A percentile compares a stretch with the other conserved stretches of the same genome.
phyloP scores from a whole-genome alignment of 2,329 filamentous ascomycete genomes.

The Aspergillus sp. region DNA sequence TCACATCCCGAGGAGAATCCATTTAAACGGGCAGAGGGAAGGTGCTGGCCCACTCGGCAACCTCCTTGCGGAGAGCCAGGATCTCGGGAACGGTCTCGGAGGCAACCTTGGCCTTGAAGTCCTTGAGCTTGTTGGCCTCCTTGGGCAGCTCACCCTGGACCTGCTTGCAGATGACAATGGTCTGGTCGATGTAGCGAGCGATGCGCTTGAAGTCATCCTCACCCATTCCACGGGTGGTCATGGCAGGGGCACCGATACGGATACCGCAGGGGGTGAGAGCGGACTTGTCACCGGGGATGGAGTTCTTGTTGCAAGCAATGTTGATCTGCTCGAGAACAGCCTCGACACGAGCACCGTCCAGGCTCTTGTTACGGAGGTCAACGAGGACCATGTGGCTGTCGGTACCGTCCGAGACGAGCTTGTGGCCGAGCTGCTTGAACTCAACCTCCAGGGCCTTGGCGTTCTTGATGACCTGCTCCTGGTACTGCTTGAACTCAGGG shows the following conservation, averaged over 20 bases:
- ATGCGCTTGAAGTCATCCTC: conserved; percentile 90
- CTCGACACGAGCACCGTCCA: conserved; percentile 92
- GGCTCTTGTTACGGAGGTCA: conserved; percentile 82
- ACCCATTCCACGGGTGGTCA: conserved; percentile 94
- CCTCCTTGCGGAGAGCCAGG: conserved; percentile 82
- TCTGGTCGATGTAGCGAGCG: conserved; percentile 81
- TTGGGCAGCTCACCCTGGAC: conserved; percentile 83
- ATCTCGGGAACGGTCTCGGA: conserved; percentile 77
- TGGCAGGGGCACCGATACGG: conserved; percentile 93
- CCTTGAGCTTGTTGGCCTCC: conserved; percentile 98
- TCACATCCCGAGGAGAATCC: conserved; percentile 6
- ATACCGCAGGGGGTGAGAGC: conserved; percentile 92
- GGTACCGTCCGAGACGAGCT: conserved; percentile 87
- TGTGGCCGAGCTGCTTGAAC: conserved; percentile 70
- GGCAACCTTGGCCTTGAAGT: conserved; percentile 93
- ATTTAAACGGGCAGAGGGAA: conserved; percentile 78
- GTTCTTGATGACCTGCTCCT: conserved; percentile 85
- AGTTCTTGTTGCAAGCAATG: conserved; percentile 99
- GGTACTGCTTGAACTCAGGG: conserved; percentile 88
- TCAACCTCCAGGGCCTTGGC: conserved; percentile 82
- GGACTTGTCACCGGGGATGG: conserved; percentile 95
- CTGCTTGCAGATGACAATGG: conserved; percentile 87
- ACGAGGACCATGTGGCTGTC: conserved; percentile 96
- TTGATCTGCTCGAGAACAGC: conserved; percentile 96
- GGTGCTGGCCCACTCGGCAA: conserved; percentile 77